Conservation (phyloP, 2,329 filamentous ascomycete genomes). For the Drechslera avenae region DNA sequence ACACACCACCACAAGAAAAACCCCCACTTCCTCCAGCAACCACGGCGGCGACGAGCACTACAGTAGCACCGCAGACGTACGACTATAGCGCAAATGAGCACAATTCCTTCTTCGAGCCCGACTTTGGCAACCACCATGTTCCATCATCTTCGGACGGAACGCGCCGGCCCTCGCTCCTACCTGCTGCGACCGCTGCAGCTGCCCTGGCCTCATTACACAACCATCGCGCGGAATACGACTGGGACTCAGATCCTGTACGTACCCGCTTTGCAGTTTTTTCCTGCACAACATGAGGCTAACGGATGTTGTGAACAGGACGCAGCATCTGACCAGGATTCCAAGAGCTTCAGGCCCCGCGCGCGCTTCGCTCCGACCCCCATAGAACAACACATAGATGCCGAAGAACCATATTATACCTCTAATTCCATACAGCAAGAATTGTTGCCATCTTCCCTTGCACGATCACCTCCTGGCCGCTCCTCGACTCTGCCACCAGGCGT, state of each 20-base stretch:
- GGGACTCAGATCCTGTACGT: slow-evolving; percentile 47
- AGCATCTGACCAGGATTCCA: slow-evolving; percentile 47
- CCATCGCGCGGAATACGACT: slow-evolving; percentile 70
- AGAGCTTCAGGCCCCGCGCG: slow-evolving; percentile 46
- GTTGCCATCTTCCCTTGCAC: slow-evolving; percentile 79
- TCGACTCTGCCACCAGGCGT: slow-evolving; percentile 87
- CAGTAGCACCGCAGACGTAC: slow-evolving; percentile 40
- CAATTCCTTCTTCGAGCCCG: slow-evolving; percentile 70
- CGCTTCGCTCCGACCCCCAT: slow-evolving; percentile 53
- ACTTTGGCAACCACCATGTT: slow-evolving; percentile 68
- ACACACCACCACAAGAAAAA: slow-evolving; percentile 78
- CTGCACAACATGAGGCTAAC: slow-evolving; percentile 25
- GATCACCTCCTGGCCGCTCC: slow-evolving; percentile 83
- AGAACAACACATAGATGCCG: slow-evolving; percentile 71
- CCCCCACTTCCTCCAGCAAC: slow-evolving; percentile 56
- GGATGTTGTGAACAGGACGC: slow-evolving; percentile 39
- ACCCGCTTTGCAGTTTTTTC: slow-evolving; percentile 16
- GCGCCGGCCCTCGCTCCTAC: slow-evolving; percentile 65
- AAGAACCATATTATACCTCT: slow-evolving; percentile 51
- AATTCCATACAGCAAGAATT: slow-evolving; percentile 72
- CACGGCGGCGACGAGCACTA: slow-evolving; percentile 28
- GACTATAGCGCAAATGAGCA: slow-evolving; percentile 62
- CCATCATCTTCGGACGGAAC: slow-evolving; percentile 74
- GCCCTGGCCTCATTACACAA: slow-evolving; percentile 84
- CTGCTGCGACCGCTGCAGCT: slow-evolving; percentile 78